Base-by-base conservation (phyloP, 345 rosid genomes). In the Raphanus sativus region DNA sequence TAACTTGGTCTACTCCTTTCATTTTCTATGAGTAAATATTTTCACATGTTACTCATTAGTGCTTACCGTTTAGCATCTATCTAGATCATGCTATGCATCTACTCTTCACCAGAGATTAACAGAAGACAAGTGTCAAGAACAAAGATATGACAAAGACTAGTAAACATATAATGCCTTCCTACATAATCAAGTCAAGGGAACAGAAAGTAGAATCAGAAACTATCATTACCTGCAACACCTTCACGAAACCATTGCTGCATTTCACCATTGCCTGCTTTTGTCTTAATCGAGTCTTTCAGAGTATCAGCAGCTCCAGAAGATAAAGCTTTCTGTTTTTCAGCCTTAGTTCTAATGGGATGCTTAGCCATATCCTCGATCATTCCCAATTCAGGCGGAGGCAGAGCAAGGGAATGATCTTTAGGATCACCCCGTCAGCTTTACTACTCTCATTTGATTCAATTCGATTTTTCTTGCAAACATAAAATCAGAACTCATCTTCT, bases 171-270 rank as follows among this genome's bases (percentile, higher is more conserved):
- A n/a, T n/a, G n/a, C n/a, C n/a, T n/a, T n/a, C n/a, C n/a, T n/a
- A n/a, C n/a, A 62, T 60, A 60, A 50, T 15, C 36, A 67, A 60
- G 70, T 50, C 59, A 73, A 65, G 24, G 50, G 33, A 69, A 42
- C 33, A 45, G 32, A 62, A 29, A 42, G 65, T 42, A 69, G 56
- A 17, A 64, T 63, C 69, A 32, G 64, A 64, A 55, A 55, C 33
- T 2, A 56, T 69, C 21, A 70, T 79, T 88, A 96, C 99, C 99
- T 83, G 99, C 93, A 70, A 89, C 87, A 55, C 98, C 99, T 89
- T 96, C 98, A 62, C 85, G 92, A 80, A 96, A 96, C 99, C 99
- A 96, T 86, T 96, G 93, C 82, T 96, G 97, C 86, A 93, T 86
- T 77, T 84, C 91, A 65, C 99, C 96, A 75, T 85, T 87, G 28